Evolutionary conservation across 208 protist genomes (phyloP), one percentile per base, ranked within the genome.

Genomic region (Crithidia sp.): DNA sequence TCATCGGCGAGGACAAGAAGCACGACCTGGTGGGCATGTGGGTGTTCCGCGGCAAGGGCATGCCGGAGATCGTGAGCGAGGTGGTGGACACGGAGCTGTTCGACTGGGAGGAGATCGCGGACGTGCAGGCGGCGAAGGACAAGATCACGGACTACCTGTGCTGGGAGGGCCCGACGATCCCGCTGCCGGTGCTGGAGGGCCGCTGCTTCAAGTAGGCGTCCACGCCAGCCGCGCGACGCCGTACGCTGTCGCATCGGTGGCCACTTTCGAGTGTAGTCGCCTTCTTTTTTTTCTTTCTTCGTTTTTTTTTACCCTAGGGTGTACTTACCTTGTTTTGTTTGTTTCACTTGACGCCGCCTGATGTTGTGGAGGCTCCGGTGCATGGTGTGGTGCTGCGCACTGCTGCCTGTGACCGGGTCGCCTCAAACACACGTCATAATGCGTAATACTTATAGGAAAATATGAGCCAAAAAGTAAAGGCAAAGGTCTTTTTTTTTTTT

Each of bases 31-130:
- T 89, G 37, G 85, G 62, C 37, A 66, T 94, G 70, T 94, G 89
- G 89, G 77, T 94, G 61, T 91, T 94, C 84, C 89, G 89, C 64
- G 86, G 89, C 64, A 82, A 87, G 82, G 86, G 89, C 71, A 90
- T 94, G 86, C 89, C 89, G 37, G 86, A 86, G 76, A 88, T 94
- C 53, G 85, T 94, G 74, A 61, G 49, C 53, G 86, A 89, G 12
- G 89, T 92, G 60, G 86, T 86, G 68, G 89, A 94, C 76, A 91
- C 87, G 61, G 89, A 94, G 85, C 77, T 90, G 68, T 90, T 92
- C 53, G 82, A 85, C 54, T 92, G 86, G 86, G 77, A 79, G 67
- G 85, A 91, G 84, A 92, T 92, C 76, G 69, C 57, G 57, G 82
- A 93, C 76, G 74, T 93, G 52, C 76, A 86, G 50, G 86, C 83